Evolutionary conservation across 2,329 filamentous ascomycete species (phyloP), one percentile per base, ranked within the genome.

Genomic region (Claviceps cyperi): DNA sequence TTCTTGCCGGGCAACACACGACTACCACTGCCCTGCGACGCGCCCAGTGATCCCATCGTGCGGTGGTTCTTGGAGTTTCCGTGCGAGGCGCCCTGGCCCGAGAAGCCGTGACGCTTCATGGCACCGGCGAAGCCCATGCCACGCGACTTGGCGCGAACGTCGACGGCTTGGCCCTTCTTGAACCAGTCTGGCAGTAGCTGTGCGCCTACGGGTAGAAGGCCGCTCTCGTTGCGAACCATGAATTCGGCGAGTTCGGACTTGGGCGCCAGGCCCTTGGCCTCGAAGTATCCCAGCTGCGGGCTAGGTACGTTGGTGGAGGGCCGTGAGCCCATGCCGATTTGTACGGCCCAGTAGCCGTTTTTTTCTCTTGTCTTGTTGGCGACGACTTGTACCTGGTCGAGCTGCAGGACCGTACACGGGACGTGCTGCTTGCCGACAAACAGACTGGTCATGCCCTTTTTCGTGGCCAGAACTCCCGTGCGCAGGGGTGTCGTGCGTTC

Each of bases 121-220:
- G 87, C 92, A 77, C 92, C 92, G 9, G 85, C 87, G 65, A 96
- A 98, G 7, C 92, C 92, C 78, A 88, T 91, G 49, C 92, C 92
- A 63, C 86, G 80, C 58, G 81, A 84, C 62, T 84, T 80, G 46
- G 81, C 83, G 60, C 83, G 77, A 49, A 88, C 82, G 70, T 98
- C 92, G 53, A 98, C 84, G 67, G 81, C 94, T 69, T 96, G 89
- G 17, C 92, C 92, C 62, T 83, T 78, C 59, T 83, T 76, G 70
- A 97, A 97, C 86, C 92, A 94, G 61, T 86, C 82, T n/a, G 92
- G 87, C 54, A 78, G 76, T 57, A 98, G 78, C 58, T 77, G 73
- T 59, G 82, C 73, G 41, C 92, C 92, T 22, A 96, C 76, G 22
- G 80, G 77, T 49, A 91, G 68, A 58, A 98, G 68, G 0, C 90